A percentile compares a stretch with the other conserved stretches of the same genome.
phyloP scores from a whole-genome alignment of 1,284 basidiomycete species.

The Microbotryum silenes-acaulis region DNA sequence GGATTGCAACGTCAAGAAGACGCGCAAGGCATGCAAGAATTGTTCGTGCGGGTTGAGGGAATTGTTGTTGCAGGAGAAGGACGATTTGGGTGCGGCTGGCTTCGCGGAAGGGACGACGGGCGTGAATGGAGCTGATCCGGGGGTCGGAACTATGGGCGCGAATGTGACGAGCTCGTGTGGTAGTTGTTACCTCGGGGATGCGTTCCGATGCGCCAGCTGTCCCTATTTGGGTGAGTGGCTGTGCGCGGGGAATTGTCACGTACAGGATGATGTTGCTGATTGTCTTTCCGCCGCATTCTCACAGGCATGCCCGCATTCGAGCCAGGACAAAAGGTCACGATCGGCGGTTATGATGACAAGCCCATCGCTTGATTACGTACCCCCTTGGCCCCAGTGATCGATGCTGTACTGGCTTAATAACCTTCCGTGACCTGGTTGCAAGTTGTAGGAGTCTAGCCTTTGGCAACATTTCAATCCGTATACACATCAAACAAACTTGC shows the following conservation, averaged over 20 bases:
- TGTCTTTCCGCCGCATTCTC: background rate
- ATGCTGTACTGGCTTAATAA: too few species aligned
- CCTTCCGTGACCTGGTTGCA: too few species aligned
- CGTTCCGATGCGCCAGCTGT: conserved; percentile 90
- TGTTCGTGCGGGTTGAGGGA: conserved; percentile 92
- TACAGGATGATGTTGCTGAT: conserved; percentile 7
- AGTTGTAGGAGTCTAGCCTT: too few species aligned
- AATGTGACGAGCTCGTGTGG: conserved; percentile 86
- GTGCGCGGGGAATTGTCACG: conserved; percentile 9
- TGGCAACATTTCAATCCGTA: too few species aligned
- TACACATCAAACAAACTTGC: too few species aligned
- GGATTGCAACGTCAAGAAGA: conserved; percentile 41
- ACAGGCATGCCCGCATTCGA: conserved; percentile 90
- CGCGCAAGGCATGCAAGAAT: conserved; percentile 80
- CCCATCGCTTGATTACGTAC: too few species aligned
- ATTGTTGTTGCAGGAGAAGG: conserved; percentile 67
- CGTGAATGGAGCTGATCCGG: conserved; percentile 53
- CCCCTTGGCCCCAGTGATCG: too few species aligned
- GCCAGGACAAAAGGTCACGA: conserved; percentile 54
- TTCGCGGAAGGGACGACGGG: conserved; percentile 50
- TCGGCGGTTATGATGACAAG: background rate
- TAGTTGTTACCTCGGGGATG: conserved; percentile 96
- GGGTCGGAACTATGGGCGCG: conserved; percentile 49
- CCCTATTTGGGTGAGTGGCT: conserved; percentile 77
- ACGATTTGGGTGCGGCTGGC: conserved; percentile 48